These are phyloP conservation scores for Boletus edulis DNA, from an alignment of 768 basidiomycete genomes.

Conservation along the genomic window DNA sequence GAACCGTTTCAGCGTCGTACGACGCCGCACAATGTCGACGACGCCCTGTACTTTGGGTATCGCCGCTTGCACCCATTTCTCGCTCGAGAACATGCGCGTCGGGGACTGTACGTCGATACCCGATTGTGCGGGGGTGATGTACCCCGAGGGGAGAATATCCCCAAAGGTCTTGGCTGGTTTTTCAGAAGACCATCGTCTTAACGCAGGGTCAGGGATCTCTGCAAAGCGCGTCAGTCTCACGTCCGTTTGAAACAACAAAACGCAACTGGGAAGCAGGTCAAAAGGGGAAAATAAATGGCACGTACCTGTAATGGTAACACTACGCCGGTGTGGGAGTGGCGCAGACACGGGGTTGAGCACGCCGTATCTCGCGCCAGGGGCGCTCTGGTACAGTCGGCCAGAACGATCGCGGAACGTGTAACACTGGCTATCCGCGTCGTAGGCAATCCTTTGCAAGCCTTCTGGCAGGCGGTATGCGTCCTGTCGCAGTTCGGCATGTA, in stretches of 20 bases:
- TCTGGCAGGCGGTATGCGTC: constrained; percentile 36
- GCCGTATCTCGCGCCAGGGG: constrained; percentile 46
- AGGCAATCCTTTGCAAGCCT: constrained; percentile 49
- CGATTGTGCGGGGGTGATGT: constrained; percentile 39
- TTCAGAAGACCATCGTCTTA: constrained; percentile 19
- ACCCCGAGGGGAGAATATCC: constrained; percentile 44
- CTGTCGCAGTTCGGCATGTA: constrained; percentile 18
- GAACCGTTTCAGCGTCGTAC: constrained; percentile 11
- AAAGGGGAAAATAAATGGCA: neutral
- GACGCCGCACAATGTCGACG: constrained; percentile 29
- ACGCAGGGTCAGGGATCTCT: constrained; percentile 27
- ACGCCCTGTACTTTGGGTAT: constrained; percentile 41
- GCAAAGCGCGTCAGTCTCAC: neutral
- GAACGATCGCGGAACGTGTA: constrained; percentile 49
- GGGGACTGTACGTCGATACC: constrained; percentile 16
- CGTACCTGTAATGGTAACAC: constrained; percentile 23
- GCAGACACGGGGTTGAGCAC: constrained; percentile 35
- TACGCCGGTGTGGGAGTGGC: constrained; percentile 24
- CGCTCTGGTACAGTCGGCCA: constrained; percentile 44
- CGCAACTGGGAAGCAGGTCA: neutral
- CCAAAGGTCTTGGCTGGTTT: constrained; percentile 39
- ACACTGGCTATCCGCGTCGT: constrained; percentile 51
- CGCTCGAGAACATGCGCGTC: constrained; percentile 22
- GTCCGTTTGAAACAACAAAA: too few species aligned
- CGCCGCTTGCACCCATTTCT: constrained; percentile 32